Conservation (phyloP, 495 filamentous ascomycete species). For the Penicillium maclennaniae region DNA sequence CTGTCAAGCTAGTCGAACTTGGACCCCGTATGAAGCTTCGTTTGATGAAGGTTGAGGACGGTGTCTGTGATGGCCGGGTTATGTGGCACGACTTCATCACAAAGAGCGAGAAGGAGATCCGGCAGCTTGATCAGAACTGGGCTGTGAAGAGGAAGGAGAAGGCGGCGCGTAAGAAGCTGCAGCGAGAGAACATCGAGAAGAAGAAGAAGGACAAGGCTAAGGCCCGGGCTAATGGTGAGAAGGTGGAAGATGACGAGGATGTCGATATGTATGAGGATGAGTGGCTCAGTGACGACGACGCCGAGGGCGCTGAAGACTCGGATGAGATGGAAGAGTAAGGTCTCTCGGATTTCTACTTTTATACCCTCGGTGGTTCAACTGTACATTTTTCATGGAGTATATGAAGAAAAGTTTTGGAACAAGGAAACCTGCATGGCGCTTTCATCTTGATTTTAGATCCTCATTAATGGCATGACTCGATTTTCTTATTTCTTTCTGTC, state of each 20-base stretch:
- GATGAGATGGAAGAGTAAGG: conserved; percentile 40
- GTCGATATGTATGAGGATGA: conserved; percentile 54
- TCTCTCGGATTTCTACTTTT: conserved; percentile 8
- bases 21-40: conserved; percentile 86
- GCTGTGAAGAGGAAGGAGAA: conserved; percentile 73
- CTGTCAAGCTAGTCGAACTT: conserved; percentile 86
- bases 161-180: conserved; percentile 71
- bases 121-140: conserved; percentile 76
- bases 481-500: conserved; percentile 2
- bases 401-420: conserved; percentile 15
- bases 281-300: conserved; percentile 57
- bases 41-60: conserved; percentile 95
- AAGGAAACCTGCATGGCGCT: conserved; percentile 12
- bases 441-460: conserved; percentile 11
- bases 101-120: conserved; percentile 75
- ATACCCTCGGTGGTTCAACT: conserved; percentile 23
- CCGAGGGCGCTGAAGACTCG: conserved; percentile 42
- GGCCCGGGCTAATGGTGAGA: conserved; percentile 39
- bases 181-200: conserved; percentile 82
- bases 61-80: conserved; percentile 81
- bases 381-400: conserved; percentile 23
- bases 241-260: conserved; percentile 48
- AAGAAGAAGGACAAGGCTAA: conserved; percentile 64
- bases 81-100: conserved; percentile 96
- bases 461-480: conserved; percentile 15